These are phyloP conservation scores for Cladosporium sp. DNA, from an alignment of 2,329 filamentous ascomycete genomes.

Conservation along the genomic window DNA sequence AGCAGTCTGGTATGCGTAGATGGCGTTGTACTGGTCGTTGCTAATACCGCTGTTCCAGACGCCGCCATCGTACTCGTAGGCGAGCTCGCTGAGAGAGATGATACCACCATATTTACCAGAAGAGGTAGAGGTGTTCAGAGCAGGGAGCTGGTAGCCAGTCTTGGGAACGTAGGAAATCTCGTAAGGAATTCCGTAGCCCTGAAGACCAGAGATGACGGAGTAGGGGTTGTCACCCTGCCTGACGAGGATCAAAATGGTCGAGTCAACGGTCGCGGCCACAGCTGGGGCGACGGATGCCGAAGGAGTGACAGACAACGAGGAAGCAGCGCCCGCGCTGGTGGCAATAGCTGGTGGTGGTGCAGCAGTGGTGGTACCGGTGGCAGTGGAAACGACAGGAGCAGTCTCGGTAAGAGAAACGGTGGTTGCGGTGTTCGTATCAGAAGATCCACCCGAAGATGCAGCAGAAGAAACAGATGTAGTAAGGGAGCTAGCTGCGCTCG, in stretches of 20 bases:
- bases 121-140: conserved; percentile 50
- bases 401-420: conserved; percentile 12
- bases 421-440: background rate
- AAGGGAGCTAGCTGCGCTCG: background rate
- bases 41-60: conserved; percentile 57
- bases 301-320: background rate
- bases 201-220: conserved; percentile 55
- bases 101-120: conserved; percentile 62
- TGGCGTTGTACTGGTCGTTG: conserved; percentile 54
- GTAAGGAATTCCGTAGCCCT: conserved; percentile 62
- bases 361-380: conserved; percentile 12
- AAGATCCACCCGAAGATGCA: background rate
- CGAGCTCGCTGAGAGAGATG: conserved; percentile 55
- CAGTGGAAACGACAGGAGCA: conserved; percentile 11
- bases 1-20: conserved; percentile 59
- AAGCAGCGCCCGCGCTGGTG: conserved; percentile 12
- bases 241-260: conserved; percentile 15
- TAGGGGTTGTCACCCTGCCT: conserved; percentile 49
- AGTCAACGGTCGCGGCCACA: conserved; percentile 6
- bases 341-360: conserved; percentile 12
- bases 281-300: conserved; percentile 9
- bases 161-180: conserved; percentile 57
- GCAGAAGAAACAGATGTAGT: background rate
- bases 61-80: conserved; percentile 52
- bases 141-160: conserved; percentile 52